These are phyloP conservation scores for Pouteria glomerata DNA, from an alignment of 148 eudicot species.

Conservation along the genomic window DNA sequence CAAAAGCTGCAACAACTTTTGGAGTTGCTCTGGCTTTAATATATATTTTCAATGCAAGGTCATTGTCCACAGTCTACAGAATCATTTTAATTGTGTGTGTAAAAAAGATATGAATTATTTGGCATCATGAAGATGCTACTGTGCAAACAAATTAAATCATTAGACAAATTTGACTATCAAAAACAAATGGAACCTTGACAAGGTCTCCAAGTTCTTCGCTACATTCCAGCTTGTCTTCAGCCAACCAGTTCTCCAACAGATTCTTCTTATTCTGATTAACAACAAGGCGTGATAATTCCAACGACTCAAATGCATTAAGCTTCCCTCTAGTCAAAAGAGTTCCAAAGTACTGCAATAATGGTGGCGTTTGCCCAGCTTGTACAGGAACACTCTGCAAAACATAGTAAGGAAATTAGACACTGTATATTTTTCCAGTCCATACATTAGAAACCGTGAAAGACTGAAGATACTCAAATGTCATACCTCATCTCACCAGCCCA, in stretches of 20 bases:
- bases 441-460: not conserved
- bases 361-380: slow-evolving; percentile 96
- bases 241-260: slow-evolving; percentile 86
- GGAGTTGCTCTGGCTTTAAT: slow-evolving; percentile 96
- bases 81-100: not conserved
- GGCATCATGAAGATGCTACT: not conserved
- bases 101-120: not conserved
- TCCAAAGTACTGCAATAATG: slow-evolving; percentile 88
- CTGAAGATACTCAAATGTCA: not conserved
- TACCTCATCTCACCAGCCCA: not conserved
- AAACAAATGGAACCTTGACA: slow-evolving; percentile 52
- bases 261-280: slow-evolving; percentile 93
- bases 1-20: slow-evolving; percentile 92
- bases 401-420: slow-evolving; percentile 1
- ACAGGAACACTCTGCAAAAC: slow-evolving; percentile 93
- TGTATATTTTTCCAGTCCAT: slow-evolving; percentile 12
- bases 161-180: not conserved
- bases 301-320: slow-evolving; percentile 86
- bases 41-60: slow-evolving; percentile 85
- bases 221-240: slow-evolving; percentile 85
- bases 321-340: slow-evolving; percentile 83
- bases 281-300: slow-evolving; percentile 88
- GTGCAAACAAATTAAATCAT: not conserved
- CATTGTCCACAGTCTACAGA: slow-evolving; percentile 80
- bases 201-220: slow-evolving; percentile 94